Base-by-base conservation (phyloP, 148 eudicot genomes). In the Rhododendron mucronatum region DNA sequence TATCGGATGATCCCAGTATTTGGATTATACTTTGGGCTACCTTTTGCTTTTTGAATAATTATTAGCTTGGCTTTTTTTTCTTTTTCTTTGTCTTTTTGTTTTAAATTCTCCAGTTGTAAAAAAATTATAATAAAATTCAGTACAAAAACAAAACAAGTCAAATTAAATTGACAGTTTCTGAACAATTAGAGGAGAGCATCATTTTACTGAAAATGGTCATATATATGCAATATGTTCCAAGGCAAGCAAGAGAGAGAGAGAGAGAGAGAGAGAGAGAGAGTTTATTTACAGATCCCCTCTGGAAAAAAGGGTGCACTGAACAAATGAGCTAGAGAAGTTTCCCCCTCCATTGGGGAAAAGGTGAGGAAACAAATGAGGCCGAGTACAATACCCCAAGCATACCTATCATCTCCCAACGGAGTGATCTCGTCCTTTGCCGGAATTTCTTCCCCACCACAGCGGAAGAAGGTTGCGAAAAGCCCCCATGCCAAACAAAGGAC, bases 311-410 rank as follows among this genome's bases (percentile, higher is more conserved):
- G 99, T 0, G 87, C 88, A 21, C 93, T 87, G 55, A 95, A 92
- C n/a, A 76, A 94, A 93, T 37, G 98, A 86, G 86, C 90, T 96
- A 13, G 95, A 91, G 89, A 88, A 96, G 0, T 96, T 96, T 30
- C 99, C 99, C 78, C 98, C 99, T 5, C 94, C 95, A 83, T 96
- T 95, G 8, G 99, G 99, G 89, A 96, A 95, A 50, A 96, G 98
- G 99, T 95, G 28, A 96, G 95, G 92, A 96, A 92, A 80, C 99
- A 94, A 51, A 96, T 87, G 79, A 96, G 93, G 86, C 91, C 91
- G 41, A 96, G 94, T 26, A 94, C 95, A 11, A 89, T 74, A 5
- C 99, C 99, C 99, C 99, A 96, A 4, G 96, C 95, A 71, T 90
- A 94, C 86, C 99, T 82, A 73, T 95, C 94, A 8, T 95, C 93